Percentiles rank a stretch among this genome's conserved stretches.
Evolutionary conservation across 2,329 filamentous ascomycete species (phyloP).

Genomic region (Magnaporthiopsis rhizophila): DNA sequence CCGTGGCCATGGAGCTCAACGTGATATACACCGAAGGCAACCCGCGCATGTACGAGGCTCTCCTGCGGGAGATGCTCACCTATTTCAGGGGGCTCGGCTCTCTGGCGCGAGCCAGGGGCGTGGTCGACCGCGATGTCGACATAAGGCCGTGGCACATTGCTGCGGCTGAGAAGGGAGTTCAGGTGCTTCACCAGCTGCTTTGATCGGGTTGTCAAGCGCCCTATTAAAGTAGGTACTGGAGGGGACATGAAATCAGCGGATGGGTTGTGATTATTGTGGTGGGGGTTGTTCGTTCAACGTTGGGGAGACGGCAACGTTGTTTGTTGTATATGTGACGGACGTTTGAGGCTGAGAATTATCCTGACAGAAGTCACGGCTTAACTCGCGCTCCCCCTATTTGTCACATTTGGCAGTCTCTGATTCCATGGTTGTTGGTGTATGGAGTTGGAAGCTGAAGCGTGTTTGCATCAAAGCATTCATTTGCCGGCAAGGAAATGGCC

Average conservation of each 20-base stretch:
- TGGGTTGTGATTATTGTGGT: background rate
- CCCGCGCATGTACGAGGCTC: conserved; percentile 49
- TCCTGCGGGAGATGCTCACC: conserved; percentile 62
- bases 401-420: background rate
- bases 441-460: background rate
- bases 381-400: background rate
- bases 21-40: conserved; percentile 49
- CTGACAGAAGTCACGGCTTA: background rate
- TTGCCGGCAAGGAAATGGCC: background rate
- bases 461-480: background rate
- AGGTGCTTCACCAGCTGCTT: conserved; percentile 57
- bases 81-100: conserved; percentile 63
- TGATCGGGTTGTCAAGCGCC: conserved; percentile 26
- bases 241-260: background rate
- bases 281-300: too few species aligned
- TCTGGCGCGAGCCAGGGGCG: conserved; percentile 58
- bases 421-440: background rate
- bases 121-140: conserved; percentile 50
- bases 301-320: background rate
- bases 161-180: conserved; percentile 59
- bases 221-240: background rate
- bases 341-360: background rate
- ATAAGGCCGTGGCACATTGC: conserved; percentile 73
- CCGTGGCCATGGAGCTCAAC: conserved; percentile 55
- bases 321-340: background rate